A percentile compares a stretch with the other conserved stretches of the same genome.
These are phyloP conservation scores for Escallonia rubra DNA, from an alignment of 129 eudicot genomes.

Conservation along the genomic window DNA sequence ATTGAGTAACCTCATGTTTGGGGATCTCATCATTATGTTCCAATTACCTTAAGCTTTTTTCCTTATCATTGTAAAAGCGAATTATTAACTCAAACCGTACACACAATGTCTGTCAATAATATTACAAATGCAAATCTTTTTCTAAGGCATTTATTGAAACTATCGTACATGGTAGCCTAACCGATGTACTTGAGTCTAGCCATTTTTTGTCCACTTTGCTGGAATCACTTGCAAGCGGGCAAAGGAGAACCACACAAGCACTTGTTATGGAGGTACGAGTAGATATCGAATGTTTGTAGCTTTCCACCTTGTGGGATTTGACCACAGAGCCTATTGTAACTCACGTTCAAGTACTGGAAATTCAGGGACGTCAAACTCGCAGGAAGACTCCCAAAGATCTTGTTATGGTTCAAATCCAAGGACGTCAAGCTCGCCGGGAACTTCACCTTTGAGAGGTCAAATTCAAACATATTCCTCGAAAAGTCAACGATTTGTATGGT, in stretches of 20 bases:
- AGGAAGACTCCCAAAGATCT: slow-evolving; percentile 45
- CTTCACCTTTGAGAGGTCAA: slow-evolving; percentile 34
- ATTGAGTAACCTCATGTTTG: too few species aligned
- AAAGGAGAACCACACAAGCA: slow-evolving; percentile 71
- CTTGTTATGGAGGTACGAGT: slow-evolving; percentile 42
- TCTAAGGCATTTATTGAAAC: too few species aligned
- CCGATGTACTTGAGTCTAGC: too few species aligned
- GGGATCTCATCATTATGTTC: too few species aligned
- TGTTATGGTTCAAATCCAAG: slow-evolving; percentile 60
- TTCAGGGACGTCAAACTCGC: slow-evolving; percentile 16
- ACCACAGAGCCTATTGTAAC: slow-evolving; percentile 70
- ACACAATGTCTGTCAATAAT: too few species aligned
- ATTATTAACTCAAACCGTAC: too few species aligned
- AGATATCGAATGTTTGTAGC: slow-evolving; percentile 26
- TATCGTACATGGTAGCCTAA: too few species aligned
- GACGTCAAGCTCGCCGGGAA: slow-evolving; percentile 35
- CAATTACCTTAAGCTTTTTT: too few species aligned
- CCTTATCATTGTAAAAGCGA: too few species aligned
- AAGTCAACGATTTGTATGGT: slow-evolving; percentile 19
- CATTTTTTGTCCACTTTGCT: too few species aligned
- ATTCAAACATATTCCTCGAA: slow-evolving; percentile 42
- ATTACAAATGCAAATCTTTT: too few species aligned
- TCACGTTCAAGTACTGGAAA: slow-evolving; percentile 40
- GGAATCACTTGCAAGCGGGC: slow-evolving; percentile 27
- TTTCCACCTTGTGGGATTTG: slow-evolving; percentile 54